Base-by-base conservation (phyloP, 2,329 filamentous ascomycete species). In the Decorospora gaudefroyi region DNA sequence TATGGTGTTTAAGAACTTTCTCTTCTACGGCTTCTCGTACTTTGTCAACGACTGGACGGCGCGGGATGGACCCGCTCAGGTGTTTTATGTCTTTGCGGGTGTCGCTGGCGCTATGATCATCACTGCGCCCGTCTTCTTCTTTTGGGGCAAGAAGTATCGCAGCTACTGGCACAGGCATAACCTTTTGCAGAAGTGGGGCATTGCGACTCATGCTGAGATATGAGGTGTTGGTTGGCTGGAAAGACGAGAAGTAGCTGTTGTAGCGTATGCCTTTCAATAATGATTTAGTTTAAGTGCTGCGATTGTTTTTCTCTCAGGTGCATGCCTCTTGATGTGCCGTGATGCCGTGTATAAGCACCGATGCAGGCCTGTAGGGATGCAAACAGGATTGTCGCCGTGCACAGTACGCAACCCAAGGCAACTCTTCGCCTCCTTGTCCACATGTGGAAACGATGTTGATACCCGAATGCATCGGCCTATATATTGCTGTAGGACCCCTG, bases 1-100 rank as follows among this genome's bases (percentile, higher is more conserved):
- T 30, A 75, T 75, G 72, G 57, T 72, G 16, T 61, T 74, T 49
- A 75, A 75, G 63, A 75, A 75, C 49, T 62, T 75, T 22, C 43
- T 74, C n/a, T 71, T 74, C 39, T 75, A 72, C 33, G 71, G 69
- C 1, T 71, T 74, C 41, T 69, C 65, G 7, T 73, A 73, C 34
- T 74, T 74, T 39, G 67, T 73, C 12, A 75, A 74, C 45, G 63
- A 73, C 36, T 75, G 72, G 72, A 64, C 72, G 4, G 62, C 59
- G 7, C 54, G 36, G 4, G 56, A 53, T 9, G 72, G 72, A 0
- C 69, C 71, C 1, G 61, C 62, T 5, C 41, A 49, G 15, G 70
- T 74, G 4, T 73, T 74, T 29, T 71, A 71, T 41, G 57, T 66
- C 1, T 70, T 74, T 45, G 70, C 62, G 3, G 70, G 64, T 6